phyloP scores from a whole-genome alignment of 192 early-diverging fungal genomes.

The Dispira parvispora region DNA sequence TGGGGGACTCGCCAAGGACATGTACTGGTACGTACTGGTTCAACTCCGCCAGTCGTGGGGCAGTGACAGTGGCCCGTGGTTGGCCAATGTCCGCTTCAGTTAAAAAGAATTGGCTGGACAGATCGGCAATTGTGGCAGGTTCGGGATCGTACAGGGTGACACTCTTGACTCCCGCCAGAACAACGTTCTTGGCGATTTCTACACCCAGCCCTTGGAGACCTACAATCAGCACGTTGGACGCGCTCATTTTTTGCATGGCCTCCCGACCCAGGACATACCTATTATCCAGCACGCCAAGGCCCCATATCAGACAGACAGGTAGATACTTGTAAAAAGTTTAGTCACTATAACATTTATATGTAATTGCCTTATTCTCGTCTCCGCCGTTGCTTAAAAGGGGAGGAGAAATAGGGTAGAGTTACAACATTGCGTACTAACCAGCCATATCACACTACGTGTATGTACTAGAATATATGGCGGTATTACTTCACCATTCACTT shows the following conservation, averaged over 20 bases:
- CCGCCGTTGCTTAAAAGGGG: too few relatives aligned
- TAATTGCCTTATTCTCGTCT: too few relatives aligned
- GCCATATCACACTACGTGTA: too few relatives aligned
- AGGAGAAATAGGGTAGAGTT: too few relatives aligned
- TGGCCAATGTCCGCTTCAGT: constrained; percentile 69
- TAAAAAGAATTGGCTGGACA: constrained; percentile 93
- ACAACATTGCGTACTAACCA: too few relatives aligned
- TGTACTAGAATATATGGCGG: too few relatives aligned
- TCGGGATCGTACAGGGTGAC: constrained; percentile 86
- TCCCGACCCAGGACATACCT: constrained; percentile 84
- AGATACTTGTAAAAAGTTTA: neutral
- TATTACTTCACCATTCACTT: too few relatives aligned
- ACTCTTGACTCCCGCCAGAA: constrained; percentile 97
- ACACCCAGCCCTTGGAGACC: constrained; percentile 93
- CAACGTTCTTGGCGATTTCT: constrained; percentile 97
- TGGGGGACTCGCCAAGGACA: constrained; percentile 62
- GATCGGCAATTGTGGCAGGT: constrained; percentile 55
- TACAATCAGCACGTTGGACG: constrained; percentile 88
- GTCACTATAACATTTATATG: too few relatives aligned
- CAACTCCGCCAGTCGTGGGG: constrained; percentile 76
- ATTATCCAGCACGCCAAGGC: constrained; percentile 8
- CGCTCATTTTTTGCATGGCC: constrained; percentile 97
- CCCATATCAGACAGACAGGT: neutral
- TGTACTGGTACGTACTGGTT: constrained; percentile 94
- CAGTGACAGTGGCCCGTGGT: constrained; percentile 56